These are phyloP conservation scores for Secale cereale DNA, from an alignment of 176 grass and related monocot species.

Conservation along the genomic window DNA sequence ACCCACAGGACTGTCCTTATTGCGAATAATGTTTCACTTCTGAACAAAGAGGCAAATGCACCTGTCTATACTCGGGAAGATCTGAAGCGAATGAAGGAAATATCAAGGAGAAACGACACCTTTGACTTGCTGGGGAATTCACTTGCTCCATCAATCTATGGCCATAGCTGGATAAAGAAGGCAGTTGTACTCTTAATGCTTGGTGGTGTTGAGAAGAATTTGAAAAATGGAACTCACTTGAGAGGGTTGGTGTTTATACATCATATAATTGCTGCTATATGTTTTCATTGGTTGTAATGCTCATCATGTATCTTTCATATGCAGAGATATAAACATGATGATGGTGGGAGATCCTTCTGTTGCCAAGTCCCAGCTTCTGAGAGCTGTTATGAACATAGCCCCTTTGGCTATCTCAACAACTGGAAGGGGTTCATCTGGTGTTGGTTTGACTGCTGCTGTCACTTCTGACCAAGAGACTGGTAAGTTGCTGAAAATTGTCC, in stretches of 20 bases:
- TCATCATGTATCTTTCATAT: conserved; percentile 17
- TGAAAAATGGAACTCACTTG: conserved; percentile 99
- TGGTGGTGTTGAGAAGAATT: conserved; percentile 93
- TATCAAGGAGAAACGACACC: conserved; percentile 77
- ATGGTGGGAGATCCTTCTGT: conserved; percentile 99
- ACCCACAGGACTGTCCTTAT: conserved; percentile 85
- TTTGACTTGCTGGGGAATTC: conserved; percentile 90
- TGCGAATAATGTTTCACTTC: conserved; percentile 83
- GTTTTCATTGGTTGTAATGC: not conserved
- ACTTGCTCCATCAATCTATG: conserved; percentile 95
- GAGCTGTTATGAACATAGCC: conserved; percentile 94
- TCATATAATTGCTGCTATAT: not conserved
- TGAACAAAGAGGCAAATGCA: conserved; percentile 98
- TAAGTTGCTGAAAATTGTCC: conserved; percentile 23
- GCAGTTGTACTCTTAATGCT: conserved; percentile 96
- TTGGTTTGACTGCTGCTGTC: conserved; percentile 94
- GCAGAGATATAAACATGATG: conserved; percentile 99
- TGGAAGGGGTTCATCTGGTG: conserved; percentile 95
- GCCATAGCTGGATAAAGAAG: conserved; percentile 94
- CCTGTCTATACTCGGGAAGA: conserved; percentile 82
- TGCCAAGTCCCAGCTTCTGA: conserved; percentile 94
- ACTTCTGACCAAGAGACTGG: conserved; percentile 98
- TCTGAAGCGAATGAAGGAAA: conserved; percentile 86
- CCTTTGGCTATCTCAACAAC: conserved; percentile 95
- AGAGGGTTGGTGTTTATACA: conserved; percentile 66